A percentile compares a stretch with the other conserved stretches of the same genome.
These are phyloP conservation scores for Iris macrosiphon DNA, from an alignment of 106 monocot genomes.

Conservation along the genomic window DNA sequence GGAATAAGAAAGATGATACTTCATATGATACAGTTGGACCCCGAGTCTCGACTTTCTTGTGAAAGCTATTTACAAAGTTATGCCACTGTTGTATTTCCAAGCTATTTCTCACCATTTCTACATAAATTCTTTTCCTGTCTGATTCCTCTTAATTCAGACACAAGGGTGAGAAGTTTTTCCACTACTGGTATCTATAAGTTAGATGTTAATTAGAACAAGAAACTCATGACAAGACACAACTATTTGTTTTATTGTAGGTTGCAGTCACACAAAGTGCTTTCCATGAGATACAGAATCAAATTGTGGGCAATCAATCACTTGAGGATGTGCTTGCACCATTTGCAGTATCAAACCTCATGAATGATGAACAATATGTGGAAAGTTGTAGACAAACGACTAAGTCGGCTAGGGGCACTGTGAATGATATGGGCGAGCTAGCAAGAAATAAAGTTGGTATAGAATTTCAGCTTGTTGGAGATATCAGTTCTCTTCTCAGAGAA, in stretches of 20 bases:
- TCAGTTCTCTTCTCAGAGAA: conserved; percentile 65
- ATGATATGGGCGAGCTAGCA: conserved; percentile 10
- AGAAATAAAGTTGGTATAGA: conserved; percentile 21
- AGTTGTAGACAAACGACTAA: conserved; percentile 11
- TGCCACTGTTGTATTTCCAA: conserved; percentile 67
- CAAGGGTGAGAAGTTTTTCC: conserved; percentile 47
- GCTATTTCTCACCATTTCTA: conserved; percentile 88
- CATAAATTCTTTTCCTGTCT: conserved; percentile 92
- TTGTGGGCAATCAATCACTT: conserved; percentile 32
- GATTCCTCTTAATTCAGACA: conserved; percentile 82
- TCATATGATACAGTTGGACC: conserved; percentile 99
- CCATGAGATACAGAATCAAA: conserved; percentile 59
- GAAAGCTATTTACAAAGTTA: conserved; percentile 82
- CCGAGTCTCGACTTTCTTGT: conserved; percentile 73
- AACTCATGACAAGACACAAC: background rate
- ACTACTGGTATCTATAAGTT: background rate
- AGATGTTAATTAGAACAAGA: background rate
- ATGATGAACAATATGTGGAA: conserved; percentile 21
- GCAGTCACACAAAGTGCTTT: conserved; percentile 69
- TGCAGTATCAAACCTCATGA: conserved; percentile 2
- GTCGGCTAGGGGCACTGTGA: conserved; percentile 2
- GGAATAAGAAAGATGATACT: conserved; percentile 89
- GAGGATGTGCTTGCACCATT: conserved; percentile 16
- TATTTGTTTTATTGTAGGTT: conserved; percentile 43
- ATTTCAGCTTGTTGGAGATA: conserved; percentile 55